These are phyloP conservation scores for Thalassiosira hispida DNA, from an alignment of 352 stramenopile species.

Conservation along the genomic window DNA sequence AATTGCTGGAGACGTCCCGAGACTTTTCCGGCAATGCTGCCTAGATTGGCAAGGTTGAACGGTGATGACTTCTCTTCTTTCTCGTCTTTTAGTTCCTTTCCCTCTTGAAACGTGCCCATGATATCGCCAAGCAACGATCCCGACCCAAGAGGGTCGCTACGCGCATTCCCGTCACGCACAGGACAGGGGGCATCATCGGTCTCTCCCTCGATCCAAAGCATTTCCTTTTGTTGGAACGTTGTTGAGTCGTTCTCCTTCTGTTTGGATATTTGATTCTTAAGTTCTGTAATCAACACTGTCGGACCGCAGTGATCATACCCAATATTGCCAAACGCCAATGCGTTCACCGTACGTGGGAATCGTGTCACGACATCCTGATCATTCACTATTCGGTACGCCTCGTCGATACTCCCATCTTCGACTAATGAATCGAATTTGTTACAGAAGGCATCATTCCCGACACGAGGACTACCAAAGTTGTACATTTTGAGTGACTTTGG, in stretches of 20 bases:
- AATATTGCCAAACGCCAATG: constrained; percentile 65
- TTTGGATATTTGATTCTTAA: constrained; percentile 28
- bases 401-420: constrained; percentile 58
- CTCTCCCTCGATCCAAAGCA: constrained; percentile 80
- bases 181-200: constrained; percentile 62
- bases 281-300: constrained; percentile 70
- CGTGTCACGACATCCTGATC: constrained; percentile 79
- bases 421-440: constrained; percentile 70
- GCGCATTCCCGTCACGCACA: constrained; percentile 66
- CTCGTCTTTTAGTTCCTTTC: constrained; percentile 23
- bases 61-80: constrained; percentile 9
- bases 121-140: constrained; percentile 69
- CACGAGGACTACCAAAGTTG: constrained; percentile 81
- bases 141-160: constrained; percentile 54
- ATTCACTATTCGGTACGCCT: constrained; percentile 83
- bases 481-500: constrained; percentile 74
- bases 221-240: constrained; percentile 20
- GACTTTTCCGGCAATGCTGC: constrained; percentile 41
- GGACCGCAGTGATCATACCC: constrained; percentile 80
- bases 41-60: constrained; percentile 33
- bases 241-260: not conserved
- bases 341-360: constrained; percentile 72
- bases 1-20: constrained; percentile 59
- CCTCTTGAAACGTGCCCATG: constrained; percentile 38
- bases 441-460: constrained; percentile 77